These are phyloP conservation scores for Penicillium griseofulvum DNA, from an alignment of 2,329 filamentous ascomycete genomes.

Conservation along the genomic window DNA sequence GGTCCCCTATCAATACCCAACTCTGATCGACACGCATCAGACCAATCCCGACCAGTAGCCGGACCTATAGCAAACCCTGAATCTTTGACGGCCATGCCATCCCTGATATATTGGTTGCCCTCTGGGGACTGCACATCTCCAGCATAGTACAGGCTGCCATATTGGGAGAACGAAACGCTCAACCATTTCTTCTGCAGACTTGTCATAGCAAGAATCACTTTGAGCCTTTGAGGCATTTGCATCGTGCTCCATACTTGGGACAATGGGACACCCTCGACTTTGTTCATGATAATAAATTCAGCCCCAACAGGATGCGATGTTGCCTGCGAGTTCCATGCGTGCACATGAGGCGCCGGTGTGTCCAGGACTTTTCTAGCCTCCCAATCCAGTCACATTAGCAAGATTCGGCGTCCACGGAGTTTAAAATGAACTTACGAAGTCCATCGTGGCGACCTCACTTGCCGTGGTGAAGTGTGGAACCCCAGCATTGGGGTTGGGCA, in stretches of 20 bases:
- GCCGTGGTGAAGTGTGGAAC: constrained; percentile 31
- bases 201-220: constrained; percentile 28
- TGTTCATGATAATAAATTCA: constrained; percentile 27
- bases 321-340: constrained; percentile 24
- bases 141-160: constrained; percentile 29
- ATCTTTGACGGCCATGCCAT: constrained; percentile 19
- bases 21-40: constrained; percentile 23
- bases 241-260: constrained; percentile 27
- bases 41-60: constrained; percentile 27
- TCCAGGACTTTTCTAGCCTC: constrained; percentile 24
- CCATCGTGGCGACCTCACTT: constrained; percentile 40
- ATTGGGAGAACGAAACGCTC: constrained; percentile 30
- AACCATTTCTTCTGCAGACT: constrained; percentile 28
- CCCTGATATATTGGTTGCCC: constrained; percentile 22
- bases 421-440: constrained; percentile 18
- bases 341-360: constrained; percentile 21
- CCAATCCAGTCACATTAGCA: not conserved
- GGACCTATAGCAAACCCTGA: constrained; percentile 28
- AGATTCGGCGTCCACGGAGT: not conserved
- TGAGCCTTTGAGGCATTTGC: constrained; percentile 23
- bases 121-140: constrained; percentile 20
- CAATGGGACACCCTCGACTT: constrained; percentile 21
- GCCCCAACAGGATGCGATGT: constrained; percentile 19
- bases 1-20: constrained; percentile 27
- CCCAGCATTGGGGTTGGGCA: constrained; percentile 36